Evolutionary conservation across 139 green algal genomes (phyloP), one percentile per base, ranked within the genome.

Genomic region (Chlamydomonas urium): DNA sequence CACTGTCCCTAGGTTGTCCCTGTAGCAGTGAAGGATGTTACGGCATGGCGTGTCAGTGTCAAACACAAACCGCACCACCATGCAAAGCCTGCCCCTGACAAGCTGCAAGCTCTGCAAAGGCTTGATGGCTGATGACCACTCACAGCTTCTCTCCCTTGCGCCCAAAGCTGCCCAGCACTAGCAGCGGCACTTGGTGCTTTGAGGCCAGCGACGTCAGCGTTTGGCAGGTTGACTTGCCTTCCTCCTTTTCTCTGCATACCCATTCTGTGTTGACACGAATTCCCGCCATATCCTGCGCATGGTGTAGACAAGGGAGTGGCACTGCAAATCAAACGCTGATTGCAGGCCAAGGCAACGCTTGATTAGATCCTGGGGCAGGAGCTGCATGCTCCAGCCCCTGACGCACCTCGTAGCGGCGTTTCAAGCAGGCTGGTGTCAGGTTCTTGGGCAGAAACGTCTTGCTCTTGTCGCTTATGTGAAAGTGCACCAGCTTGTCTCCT

Each of bases 131-230:
- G n/a, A n/a, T n/a, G n/a, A 26, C 33, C 58, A 61, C 81, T 84
- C 70, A 87, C 82, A 83, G 56, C 45, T 80, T 79, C 74, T 83
- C 82, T 1, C 82, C 82, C 57, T 88, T 88, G 38, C 78, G 70
- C 2, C 82, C 82, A 62, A 76, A 88, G 36, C 66, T 81, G 48
- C 82, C 82, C 56, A 84, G 33, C 35, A 88, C 78, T 60, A 88
- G 66, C 61, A 88, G 58, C 47, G 83, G 76, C 37, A 75, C 47
- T 1, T 42, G 29, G 1, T 60, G 26, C n/a, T 72, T 67, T 0
- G 82, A 47, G 3, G 76, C 78, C 66, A 88, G 53, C 17, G 36
- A 34, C 8, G 76, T 81, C 29, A 88, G 71, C 19, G 70, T 38
- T 68, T 82, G 29, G 60, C 78, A 88, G 0, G 78, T 88, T 47